Conservation (phyloP, 352 stramenopile genomes). For the Elongisporangium undulatum region DNA sequence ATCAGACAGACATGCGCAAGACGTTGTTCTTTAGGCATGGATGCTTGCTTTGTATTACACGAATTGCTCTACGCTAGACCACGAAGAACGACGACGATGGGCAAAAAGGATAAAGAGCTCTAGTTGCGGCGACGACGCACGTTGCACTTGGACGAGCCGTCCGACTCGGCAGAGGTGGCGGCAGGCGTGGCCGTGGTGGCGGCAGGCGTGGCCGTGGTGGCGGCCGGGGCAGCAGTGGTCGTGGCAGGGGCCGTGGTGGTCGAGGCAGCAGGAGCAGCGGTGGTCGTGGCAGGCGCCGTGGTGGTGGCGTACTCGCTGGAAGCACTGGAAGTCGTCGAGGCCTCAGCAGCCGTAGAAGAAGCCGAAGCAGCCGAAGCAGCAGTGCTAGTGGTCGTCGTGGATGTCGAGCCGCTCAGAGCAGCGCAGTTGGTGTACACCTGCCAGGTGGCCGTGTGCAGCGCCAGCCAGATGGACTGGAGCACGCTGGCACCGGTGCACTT, state of each 20-base stretch:
- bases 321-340: too few relatives aligned
- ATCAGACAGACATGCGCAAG: too few relatives aligned
- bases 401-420: slow-evolving; percentile 14
- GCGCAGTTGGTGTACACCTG: slow-evolving; percentile 50
- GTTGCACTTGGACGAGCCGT: slow-evolving; percentile 7
- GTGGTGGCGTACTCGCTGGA: not conserved
- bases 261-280: slow-evolving; percentile 1
- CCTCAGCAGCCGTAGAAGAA: not conserved
- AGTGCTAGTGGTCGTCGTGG: slow-evolving; percentile 8
- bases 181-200: slow-evolving; percentile 7
- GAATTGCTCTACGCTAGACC: not conserved
- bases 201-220: slow-evolving; percentile 1
- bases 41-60: not conserved
- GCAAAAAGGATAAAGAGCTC: not conserved
- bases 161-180: slow-evolving; percentile 2
- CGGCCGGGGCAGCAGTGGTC: not conserved
- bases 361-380: slow-evolving; percentile 4
- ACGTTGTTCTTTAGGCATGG: not conserved
- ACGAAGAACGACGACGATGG: not conserved
- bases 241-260: slow-evolving; percentile 5
- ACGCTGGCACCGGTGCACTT: slow-evolving; percentile 22
- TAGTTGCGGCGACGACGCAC: slow-evolving; percentile 6
- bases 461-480: slow-evolving; percentile 42
- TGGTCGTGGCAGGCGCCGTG: slow-evolving; percentile 7
- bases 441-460: slow-evolving; percentile 36